Conservation (phyloP, 768 basidiomycete genomes). For the Grammothele lineata region DNA sequence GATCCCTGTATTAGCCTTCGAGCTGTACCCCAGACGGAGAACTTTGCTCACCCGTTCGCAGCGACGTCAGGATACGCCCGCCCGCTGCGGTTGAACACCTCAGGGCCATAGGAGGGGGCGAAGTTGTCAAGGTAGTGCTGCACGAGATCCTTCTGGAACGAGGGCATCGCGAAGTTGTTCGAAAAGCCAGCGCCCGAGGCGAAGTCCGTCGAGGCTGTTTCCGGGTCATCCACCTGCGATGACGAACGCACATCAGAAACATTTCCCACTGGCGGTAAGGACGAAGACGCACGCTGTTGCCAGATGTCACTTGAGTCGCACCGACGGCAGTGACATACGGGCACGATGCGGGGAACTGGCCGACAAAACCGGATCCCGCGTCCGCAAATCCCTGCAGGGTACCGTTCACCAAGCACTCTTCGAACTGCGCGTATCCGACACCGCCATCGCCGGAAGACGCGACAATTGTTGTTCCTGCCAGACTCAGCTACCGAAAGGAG, state of each 20-base stretch:
- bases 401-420: constrained; percentile 27
- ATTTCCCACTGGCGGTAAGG: too few species aligned
- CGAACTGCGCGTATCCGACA: constrained; percentile 31
- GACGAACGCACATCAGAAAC: not conserved
- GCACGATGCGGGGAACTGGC: constrained; percentile 28
- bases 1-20: not conserved
- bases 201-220: constrained; percentile 32
- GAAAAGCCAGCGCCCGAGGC: constrained; percentile 38
- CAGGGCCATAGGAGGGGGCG: constrained; percentile 30
- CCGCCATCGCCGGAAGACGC: constrained; percentile 43
- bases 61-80: constrained; percentile 31
- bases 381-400: constrained; percentile 17
- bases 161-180: constrained; percentile 33
- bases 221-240: constrained; percentile 29
- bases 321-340: constrained; percentile 40
- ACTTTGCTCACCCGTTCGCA: constrained; percentile 24
- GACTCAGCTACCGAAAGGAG: constrained; percentile 21
- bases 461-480: constrained; percentile 34
- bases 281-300: not conserved
- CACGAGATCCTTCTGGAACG: constrained; percentile 30
- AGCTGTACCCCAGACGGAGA: not conserved
- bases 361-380: constrained; percentile 8
- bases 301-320: constrained; percentile 32
- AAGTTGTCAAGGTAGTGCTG: constrained; percentile 24
- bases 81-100: constrained; percentile 32